These are phyloP conservation scores for Cyclotella sp. DNA, from an alignment of 108 stramenopile species.

Conservation along the genomic window DNA sequence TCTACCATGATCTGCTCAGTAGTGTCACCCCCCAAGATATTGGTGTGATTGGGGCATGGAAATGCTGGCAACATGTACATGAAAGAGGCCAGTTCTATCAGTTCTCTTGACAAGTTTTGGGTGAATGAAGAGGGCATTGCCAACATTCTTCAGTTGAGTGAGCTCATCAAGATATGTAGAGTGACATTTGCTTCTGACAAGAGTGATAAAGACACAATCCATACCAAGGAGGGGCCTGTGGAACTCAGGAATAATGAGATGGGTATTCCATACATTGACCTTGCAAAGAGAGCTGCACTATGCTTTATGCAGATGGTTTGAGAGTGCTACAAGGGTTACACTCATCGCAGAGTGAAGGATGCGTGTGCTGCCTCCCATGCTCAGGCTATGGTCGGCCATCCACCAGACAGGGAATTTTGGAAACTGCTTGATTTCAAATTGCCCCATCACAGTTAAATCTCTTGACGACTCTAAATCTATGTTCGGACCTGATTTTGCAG, in stretches of 20 bases:
- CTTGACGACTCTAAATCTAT: no score
- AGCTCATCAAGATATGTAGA: no score
- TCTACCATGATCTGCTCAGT: background rate
- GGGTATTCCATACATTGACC: no score
- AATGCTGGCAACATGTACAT: background rate
- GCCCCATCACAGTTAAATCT: background rate
- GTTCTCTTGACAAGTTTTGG: background rate
- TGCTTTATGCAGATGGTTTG: no score
- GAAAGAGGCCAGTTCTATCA: background rate
- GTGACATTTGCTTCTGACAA: no score
- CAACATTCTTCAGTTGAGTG: background rate
- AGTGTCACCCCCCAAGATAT: background rate
- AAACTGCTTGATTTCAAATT: no score
- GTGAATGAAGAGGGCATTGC: background rate
- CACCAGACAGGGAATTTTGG: no score
- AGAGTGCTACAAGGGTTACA: background rate
- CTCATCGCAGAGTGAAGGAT: background rate
- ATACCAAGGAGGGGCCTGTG: no score
- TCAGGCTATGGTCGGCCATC: background rate
- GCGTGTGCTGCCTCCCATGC: background rate
- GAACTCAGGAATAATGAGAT: no score
- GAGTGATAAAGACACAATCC: no score
- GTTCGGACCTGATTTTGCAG: no score
- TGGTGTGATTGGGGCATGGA: background rate
- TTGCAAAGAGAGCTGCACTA: no score